These are phyloP conservation scores for Cucumis melo DNA, from an alignment of 306 rosid species.

Conservation along the genomic window DNA sequence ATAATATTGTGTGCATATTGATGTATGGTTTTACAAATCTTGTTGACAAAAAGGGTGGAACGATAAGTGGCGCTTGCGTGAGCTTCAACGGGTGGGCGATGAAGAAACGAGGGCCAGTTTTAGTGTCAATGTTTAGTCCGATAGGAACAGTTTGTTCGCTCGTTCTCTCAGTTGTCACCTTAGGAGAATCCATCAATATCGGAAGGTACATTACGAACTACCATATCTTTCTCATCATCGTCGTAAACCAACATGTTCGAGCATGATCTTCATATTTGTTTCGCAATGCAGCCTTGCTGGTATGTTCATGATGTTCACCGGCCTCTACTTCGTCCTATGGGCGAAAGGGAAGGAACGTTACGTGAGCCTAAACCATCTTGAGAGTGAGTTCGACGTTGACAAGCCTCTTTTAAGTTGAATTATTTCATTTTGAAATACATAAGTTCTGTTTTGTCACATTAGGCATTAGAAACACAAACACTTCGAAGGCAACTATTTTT, in stretches of 20 bases:
- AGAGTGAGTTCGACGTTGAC: conserved; percentile 46
- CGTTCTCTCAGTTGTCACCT: conserved; percentile 33
- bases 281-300: conserved; percentile 51
- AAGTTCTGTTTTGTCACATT: neutral
- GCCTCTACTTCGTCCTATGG: conserved; percentile 87
- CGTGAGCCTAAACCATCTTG: conserved; percentile 11
- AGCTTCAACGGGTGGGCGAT: conserved; percentile 89
- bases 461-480: neutral
- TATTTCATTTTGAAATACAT: neutral
- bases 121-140: conserved; percentile 78
- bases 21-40: neutral
- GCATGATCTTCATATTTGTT: neutral
- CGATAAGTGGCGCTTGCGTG: conserved; percentile 41
- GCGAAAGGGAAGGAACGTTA: conserved; percentile 70
- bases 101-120: conserved; percentile 79
- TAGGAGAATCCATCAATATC: conserved; percentile 36
- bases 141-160: conserved; percentile 61
- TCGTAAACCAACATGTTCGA: neutral
- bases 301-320: conserved; percentile 75
- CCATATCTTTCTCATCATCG: neutral
- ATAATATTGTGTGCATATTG: neutral
- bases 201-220: conserved; percentile 49
- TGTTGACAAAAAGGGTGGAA: conserved; percentile 36
- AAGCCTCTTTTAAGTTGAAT: conserved; percentile 58
- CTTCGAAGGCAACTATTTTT: neutral